phyloP scores from a whole-genome alignment of 768 basidiomycete species.

The Vararia minispora region DNA sequence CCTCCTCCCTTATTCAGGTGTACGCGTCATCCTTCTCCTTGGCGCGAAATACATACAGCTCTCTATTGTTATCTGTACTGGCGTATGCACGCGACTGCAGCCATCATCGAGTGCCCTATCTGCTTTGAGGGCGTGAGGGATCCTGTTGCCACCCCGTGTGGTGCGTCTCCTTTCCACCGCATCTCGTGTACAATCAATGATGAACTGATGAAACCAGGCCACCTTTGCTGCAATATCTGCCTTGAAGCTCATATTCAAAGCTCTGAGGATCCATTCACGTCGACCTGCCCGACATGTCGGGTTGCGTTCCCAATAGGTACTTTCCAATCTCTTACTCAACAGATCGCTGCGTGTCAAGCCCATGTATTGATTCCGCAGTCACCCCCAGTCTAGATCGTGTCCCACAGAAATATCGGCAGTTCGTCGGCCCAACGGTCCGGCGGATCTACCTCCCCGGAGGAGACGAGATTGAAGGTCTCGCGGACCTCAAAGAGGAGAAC shows the following conservation, averaged over 20 bases:
- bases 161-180: neutral
- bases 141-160: constrained; percentile 8
- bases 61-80: no score
- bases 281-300: constrained; percentile 11
- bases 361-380: constrained; percentile 1
- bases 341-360: neutral
- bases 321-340: neutral
- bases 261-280: neutral
- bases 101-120: constrained; percentile 9
- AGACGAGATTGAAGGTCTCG: neutral
- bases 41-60: no score
- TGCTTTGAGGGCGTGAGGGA: constrained; percentile 7
- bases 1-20: no score
- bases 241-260: constrained; percentile 1
- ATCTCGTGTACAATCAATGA: neutral
- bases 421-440: constrained; percentile 7
- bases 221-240: constrained; percentile 7
- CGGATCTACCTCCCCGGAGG: constrained; percentile 4
- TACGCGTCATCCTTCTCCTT: no score
- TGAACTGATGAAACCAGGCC: constrained; percentile 2
- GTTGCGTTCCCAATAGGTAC: constrained; percentile 7
- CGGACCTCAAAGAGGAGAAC: constrained; percentile 2
- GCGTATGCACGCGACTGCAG: no score
- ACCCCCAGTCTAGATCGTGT: constrained; percentile 3
- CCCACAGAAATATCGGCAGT: constrained; percentile 7